Evolutionary conservation across 140 eudicot species (phyloP).

Genomic region (Oenanthe javanica): DNA sequence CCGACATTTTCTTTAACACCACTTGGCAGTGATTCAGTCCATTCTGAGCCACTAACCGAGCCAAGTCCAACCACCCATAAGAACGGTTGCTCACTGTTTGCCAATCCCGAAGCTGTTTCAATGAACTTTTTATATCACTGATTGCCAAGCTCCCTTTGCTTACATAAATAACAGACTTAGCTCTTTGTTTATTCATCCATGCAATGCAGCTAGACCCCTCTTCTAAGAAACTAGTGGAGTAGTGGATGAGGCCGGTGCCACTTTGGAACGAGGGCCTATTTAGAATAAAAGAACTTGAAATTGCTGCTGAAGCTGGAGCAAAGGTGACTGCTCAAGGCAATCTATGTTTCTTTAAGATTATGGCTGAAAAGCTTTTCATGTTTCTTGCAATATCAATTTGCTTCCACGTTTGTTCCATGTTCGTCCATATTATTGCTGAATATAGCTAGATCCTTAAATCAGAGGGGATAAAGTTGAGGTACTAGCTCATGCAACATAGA

Average conservation of each 20-base stretch:
- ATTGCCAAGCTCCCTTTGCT: slow-evolving; percentile 46
- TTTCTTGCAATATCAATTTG: not conserved
- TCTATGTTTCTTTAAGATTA: slow-evolving; percentile 44
- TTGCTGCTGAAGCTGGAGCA: slow-evolving; percentile 24
- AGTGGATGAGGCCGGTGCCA: slow-evolving; percentile 21
- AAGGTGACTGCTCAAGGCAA: slow-evolving; percentile 19
- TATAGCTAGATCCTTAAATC: slow-evolving; percentile 39
- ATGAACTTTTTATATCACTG: not conserved
- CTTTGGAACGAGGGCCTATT: slow-evolving; percentile 41
- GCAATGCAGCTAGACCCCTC: slow-evolving; percentile 41
- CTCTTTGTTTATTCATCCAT: slow-evolving; percentile 57
- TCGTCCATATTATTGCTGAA: not conserved
- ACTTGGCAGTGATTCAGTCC: too few relatives aligned
- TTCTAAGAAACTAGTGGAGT: slow-evolving; percentile 30
- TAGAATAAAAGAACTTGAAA: slow-evolving; percentile 33
- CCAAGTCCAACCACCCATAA: not conserved
- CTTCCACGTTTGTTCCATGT: too few relatives aligned
- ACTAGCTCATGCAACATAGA: slow-evolving; percentile 26
- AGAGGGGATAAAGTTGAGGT: slow-evolving; percentile 27
- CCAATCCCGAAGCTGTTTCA: not conserved
- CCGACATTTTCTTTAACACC: not conserved
- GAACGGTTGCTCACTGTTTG: not conserved
- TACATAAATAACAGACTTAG: slow-evolving; percentile 40
- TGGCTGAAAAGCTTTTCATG: slow-evolving; percentile 26
- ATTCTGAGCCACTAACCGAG: too few relatives aligned